Evolutionary conservation across 2,329 filamentous ascomycete genomes (phyloP), one percentile per base, ranked within the genome.

Genomic region (Celoporthe dispersa): DNA sequence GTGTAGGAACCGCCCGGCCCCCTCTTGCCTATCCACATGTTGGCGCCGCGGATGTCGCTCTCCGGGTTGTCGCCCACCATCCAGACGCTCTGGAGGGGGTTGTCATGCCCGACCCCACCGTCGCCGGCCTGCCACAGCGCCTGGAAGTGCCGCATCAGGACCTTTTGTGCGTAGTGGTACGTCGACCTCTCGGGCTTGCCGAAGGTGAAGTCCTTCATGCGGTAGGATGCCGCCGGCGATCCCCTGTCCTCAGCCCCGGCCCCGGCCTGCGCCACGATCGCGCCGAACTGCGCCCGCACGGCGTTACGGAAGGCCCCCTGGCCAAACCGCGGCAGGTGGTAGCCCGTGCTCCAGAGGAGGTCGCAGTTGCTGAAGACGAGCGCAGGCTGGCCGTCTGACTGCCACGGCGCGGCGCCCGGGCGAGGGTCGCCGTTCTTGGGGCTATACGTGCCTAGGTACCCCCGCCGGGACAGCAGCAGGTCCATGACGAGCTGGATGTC

Each of bases 31-130:
- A 82, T 77, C 77, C 92, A 97, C 61, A 87, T 86, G 78, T 97
- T 97, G 28, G 93, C 94, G 7, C 96, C 96, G 6, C 88, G 84
- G 74, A 99, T 97, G 79, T 99, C 96, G 75, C 92, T 96, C 77
- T 93, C 93, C 6, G 92, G 92, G 76, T 95, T 95, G 77, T 95
- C 92, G 7, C 96, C 96, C 57, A 98, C 88, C 95, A 98, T 98
- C 81, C 97, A 98, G 14, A 98, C 94, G 59, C 86, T 87, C 75
- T 85, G 84, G 68, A 97, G 80, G 53, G 25, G 53, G 25, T 3
- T 7, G 5, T 25, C 53, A 28, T 55, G 51, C 53, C 25, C 12
- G 11, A 6, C 25, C 7, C 28, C 31, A 14, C 48, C 22, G 51
- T 59, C 55, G 25, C 22, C 37, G 41, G 12, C 33, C 31, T 83